Percentiles rank a stretch among this genome's conserved stretches.
Evolutionary conservation across 2,329 filamentous ascomycete genomes (phyloP).

Genomic region (Corniculantispora saksenae): DNA sequence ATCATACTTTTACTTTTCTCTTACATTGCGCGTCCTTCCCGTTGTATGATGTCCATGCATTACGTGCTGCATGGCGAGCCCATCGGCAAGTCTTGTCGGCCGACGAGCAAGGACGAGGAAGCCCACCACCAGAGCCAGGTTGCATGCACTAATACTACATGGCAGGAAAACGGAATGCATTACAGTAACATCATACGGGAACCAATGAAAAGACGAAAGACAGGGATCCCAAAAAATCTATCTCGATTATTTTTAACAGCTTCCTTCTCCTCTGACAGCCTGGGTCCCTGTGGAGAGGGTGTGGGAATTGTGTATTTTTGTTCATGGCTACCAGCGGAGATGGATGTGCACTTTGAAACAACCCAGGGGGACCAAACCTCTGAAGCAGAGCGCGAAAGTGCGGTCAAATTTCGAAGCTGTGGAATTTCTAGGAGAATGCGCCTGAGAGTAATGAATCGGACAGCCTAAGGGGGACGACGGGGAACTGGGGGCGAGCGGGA

Average conservation of each 20-base stretch:
- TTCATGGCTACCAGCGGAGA: not conserved
- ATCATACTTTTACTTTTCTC: not conserved
- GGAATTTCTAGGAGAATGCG: not conserved
- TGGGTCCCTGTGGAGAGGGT: not conserved
- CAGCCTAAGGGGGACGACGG: too few relatives aligned
- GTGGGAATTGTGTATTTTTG: not conserved
- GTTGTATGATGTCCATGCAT: not conserved
- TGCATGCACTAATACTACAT: slow-evolving; percentile 5
- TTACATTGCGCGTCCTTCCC: too few relatives aligned
- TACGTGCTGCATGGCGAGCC: too few relatives aligned
- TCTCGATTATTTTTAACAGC: slow-evolving; percentile 13
- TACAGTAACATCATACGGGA: not conserved
- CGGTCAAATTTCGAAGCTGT: slow-evolving; percentile 2
- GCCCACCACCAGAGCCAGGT: not conserved
- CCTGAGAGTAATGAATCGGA: slow-evolving; percentile 2
- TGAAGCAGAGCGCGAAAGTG: slow-evolving; percentile 15
- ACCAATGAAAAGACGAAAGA: too few relatives aligned
- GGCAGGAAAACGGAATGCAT: not conserved
- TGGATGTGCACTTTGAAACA: slow-evolving; percentile 10
- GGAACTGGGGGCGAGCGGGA: too few relatives aligned
- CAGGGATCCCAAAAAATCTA: not conserved
- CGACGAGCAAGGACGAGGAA: too few relatives aligned
- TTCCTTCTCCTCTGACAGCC: not conserved
- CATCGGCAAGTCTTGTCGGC: not conserved
- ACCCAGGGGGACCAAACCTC: too few relatives aligned